Evolutionary conservation across 148 eudicot species (phyloP), one percentile per base, ranked within the genome.

Genomic region (Limonium bicolor): DNA sequence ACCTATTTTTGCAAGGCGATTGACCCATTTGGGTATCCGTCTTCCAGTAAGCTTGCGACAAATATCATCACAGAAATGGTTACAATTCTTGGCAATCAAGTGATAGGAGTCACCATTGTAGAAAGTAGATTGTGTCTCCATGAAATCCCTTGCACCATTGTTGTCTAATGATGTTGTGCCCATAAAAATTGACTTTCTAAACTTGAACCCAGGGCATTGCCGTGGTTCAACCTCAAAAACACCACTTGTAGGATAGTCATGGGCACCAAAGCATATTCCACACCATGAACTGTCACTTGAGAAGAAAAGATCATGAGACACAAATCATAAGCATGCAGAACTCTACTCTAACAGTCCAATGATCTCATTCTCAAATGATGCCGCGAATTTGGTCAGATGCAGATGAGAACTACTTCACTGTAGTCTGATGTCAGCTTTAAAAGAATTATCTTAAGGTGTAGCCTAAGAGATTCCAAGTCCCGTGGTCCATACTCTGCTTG

Each of bases 251-350:
- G 95, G 71, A 56, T 60, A 68, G 51, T 80, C 95, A 55, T 85
- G 95, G 48, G 95, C 95, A 31, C 95, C 95, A 77, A 85, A 33
- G 94, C 94, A 53, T 84, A 84, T 54, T 84, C 94, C 42, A 80
- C 74, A n/a, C 88, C 88, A 58, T 85, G 95, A 62, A 80, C 95
- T 85, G 69, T n/a, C 40, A 41, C 68, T 36, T 28, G 4, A 30
- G 19, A 7, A 43, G 20, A 36, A 36, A 5, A 6, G 12, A 4
- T 4, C 12, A 11, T n/a, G n/a, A n/a, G n/a, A n/a, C n/a, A n/a
- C n/a, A n/a, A n/a, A n/a, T n/a, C n/a, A n/a, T n/a, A n/a, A n/a
- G n/a, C n/a, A n/a, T n/a, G n/a, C 39, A 1, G 4, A 36, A 36
- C 12, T 7, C 12, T 17, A 36, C 5, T 36, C n/a, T n/a, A n/a